Conservation (phyloP, 2,329 filamentous ascomycete species). For the Diaporthe sp. region DNA sequence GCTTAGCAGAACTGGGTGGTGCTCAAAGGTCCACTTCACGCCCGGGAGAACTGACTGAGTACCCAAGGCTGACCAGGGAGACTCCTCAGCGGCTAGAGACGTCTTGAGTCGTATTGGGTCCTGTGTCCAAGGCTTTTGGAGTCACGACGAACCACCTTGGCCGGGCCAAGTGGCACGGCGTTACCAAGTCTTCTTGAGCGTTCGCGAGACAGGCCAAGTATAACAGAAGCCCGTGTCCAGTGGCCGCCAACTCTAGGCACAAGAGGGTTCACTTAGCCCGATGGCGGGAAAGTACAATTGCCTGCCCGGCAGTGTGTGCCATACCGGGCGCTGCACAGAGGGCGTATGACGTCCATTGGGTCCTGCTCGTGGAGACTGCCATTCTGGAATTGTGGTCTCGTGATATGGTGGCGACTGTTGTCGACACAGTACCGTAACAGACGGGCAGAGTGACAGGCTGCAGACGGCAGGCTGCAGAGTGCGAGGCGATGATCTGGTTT, state of each 20-base stretch:
- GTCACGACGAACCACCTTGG: conserved; percentile 27
- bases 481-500: conserved; percentile 20
- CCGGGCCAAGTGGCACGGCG: conserved; percentile 21
- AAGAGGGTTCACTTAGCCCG: not conserved
- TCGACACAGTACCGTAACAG: not conserved
- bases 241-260: not conserved
- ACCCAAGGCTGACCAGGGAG: not conserved
- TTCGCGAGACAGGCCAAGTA: conserved; percentile 14
- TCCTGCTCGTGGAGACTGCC: not conserved
- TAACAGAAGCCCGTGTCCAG: not conserved
- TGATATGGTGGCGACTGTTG: not conserved
- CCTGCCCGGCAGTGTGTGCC: not conserved
- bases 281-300: not conserved
- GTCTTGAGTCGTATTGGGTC: not conserved
- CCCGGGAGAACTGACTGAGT: not conserved
- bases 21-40: not conserved
- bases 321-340: not conserved
- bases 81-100: not conserved
- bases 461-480: not conserved
- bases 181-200: conserved; percentile 8
- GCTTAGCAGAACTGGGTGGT: not conserved
- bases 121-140: not conserved
- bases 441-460: not conserved
- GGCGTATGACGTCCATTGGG: not conserved
- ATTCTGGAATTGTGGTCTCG: not conserved